Conservation (phyloP, 768 basidiomycete species). For the Pisolithus marmoratus region DNA sequence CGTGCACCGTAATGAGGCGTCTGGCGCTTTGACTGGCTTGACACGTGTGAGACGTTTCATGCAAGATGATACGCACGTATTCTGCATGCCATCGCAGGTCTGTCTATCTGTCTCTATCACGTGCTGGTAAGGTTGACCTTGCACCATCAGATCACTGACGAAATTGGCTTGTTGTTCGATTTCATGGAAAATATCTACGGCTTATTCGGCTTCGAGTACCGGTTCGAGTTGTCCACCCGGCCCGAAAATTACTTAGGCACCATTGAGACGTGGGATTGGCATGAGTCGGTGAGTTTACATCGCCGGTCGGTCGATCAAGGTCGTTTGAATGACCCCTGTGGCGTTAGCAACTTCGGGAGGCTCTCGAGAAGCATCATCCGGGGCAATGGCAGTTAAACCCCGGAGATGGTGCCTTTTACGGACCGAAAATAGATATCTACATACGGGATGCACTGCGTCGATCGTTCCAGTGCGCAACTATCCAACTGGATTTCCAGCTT, state of each 20-base stretch:
- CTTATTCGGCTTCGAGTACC: slow-evolving; percentile 91
- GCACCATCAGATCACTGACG: slow-evolving; percentile 64
- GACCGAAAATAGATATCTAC: slow-evolving; percentile 98
- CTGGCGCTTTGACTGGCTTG: slow-evolving; percentile 87
- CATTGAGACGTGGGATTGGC: slow-evolving; percentile 89
- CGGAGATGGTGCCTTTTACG: slow-evolving; percentile 98
- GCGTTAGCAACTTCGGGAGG: slow-evolving; percentile 70
- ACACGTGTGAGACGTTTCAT: slow-evolving; percentile 93
- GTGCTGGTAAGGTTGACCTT: neutral
- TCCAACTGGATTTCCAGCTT: slow-evolving; percentile 98
- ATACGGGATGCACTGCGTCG: slow-evolving; percentile 88
- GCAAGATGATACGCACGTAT: slow-evolving; percentile 98
- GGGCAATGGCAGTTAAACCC: slow-evolving; percentile 92
- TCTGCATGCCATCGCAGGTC: slow-evolving; percentile 92
- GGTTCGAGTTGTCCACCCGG: slow-evolving; percentile 90
- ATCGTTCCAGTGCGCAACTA: slow-evolving; percentile 97
- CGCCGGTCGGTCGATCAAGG: neutral
- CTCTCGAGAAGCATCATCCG: slow-evolving; percentile 80
- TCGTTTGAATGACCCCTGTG: slow-evolving; percentile 1
- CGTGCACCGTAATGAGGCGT: slow-evolving; percentile 94
- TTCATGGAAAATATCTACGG: slow-evolving; percentile 95
- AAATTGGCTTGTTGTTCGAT: slow-evolving; percentile 84
- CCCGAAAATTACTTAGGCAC: slow-evolving; percentile 91
- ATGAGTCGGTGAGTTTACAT: slow-evolving; percentile 54
- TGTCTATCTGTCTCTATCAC: neutral